Base-by-base conservation (phyloP, 2,329 filamentous ascomycete species). In the Alternaria viburni region DNA sequence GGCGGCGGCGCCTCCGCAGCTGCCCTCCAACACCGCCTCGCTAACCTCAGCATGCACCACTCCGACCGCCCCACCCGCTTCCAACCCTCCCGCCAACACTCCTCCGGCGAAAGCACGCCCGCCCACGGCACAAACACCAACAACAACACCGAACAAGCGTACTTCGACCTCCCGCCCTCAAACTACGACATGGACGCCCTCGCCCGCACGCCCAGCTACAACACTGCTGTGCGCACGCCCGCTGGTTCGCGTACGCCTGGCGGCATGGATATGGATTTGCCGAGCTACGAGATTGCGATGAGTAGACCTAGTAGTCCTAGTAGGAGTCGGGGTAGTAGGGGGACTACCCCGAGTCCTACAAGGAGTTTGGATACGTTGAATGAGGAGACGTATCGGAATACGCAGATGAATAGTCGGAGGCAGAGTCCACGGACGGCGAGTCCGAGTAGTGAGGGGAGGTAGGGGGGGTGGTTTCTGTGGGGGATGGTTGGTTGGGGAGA, bases 21-120 rank as follows among this genome's bases (percentile, higher is more conserved):
- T n/a, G 85, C 85, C 57, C 84, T 97, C 63, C 92, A 95, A 65
- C 89, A 88, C 73, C 89, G 95, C 61, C 82, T 90, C 36, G 82
- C 83, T 23, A 83, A 85, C 64, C 83, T 90, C 57, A 74, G 74
- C 59, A 69, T 79, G 61, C 72, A 72, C n/a, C 67, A 73, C 75
- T 83, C 63, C 65, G 74, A 67, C 75, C 81, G 64, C 59, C 49
- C 47, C 65, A 72, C 62, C 66, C 70, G 63, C 68, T 76, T 64
- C 72, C 69, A 59, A 54, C 69, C 68, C 17, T 57, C 67, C 6
- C 67, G 70, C 44, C 70, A 76, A 51, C 74, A 80, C 43, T 79
- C 78, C 0, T 79, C 77, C 0, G 78, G 78, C 11, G 74, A 75
- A 45, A 80, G 74, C 74, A 76, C 78, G 41, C 71, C 72, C 60